Evolutionary conservation across 176 grass and related monocot species (phyloP), one percentile per base, ranked within the genome.

Genomic region (Lolium multiflorum): DNA sequence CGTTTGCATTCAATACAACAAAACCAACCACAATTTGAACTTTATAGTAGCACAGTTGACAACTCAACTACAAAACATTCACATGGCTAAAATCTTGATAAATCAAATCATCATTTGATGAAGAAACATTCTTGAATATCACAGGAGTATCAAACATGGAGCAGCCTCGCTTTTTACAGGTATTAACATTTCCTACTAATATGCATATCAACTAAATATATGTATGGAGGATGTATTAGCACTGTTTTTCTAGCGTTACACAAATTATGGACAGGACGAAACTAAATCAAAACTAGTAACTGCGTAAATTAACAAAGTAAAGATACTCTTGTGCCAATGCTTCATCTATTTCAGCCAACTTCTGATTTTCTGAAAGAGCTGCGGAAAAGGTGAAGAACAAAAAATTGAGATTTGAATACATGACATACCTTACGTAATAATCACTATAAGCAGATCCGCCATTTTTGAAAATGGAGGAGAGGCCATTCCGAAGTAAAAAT

Each of bases 401-500:
- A 70, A 70, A 43, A 12, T 35, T 17, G 70, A 71, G 22, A 73
- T 72, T 65, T 70, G 35, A 22, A 54, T 77, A 51, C 16, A 86
- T 74, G 26, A 60, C 83, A 83, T 89, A 92, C 96, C 88, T 95
- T 72, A 95, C 71, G 84, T 95, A 98, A 85, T 98, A 98, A 88
- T 86, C 76, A 86, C 38, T 90, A 90, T 98, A 98, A 20, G 88
- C 88, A 38, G 86, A n/a, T n/a, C n/a, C n/a, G n/a, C 90, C 91
- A 46, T 98, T 93, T 85, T 95, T 91, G 83, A 98, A 95, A 81
- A 98, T 89, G 43, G 69, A 86, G 21, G 93, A 87, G 69, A 98
- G 81, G 24, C 69, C 69, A 72, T 22, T 17, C 39, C 38, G 18
- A 46, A 72, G 46, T 72, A 72, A 47, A 72, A 72, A 46, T 3